Evolutionary conservation across 495 filamentous ascomycete genomes (phyloP).

Genomic region (Lophiostoma macrostomum): DNA sequence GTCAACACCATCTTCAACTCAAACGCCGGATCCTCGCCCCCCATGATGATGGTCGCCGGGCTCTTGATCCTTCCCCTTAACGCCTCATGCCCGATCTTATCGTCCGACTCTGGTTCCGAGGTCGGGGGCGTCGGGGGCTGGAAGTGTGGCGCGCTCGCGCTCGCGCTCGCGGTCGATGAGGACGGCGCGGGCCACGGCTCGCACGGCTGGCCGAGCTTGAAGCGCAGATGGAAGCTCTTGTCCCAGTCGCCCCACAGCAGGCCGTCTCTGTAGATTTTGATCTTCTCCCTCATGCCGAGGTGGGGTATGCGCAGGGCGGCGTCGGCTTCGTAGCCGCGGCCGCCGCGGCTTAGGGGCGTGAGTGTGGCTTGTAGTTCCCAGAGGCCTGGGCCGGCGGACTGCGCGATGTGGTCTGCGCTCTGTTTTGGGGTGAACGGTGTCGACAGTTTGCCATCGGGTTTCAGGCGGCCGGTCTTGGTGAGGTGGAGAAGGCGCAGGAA

Average conservation of each 20-base stretch:
- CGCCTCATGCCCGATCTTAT: too few relatives aligned
- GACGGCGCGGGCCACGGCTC: slow-evolving; percentile 41
- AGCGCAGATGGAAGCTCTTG: slow-evolving; percentile 50
- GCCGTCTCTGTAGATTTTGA: slow-evolving; percentile 52
- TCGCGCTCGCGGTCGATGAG: slow-evolving; percentile 48
- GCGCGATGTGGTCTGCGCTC: slow-evolving; percentile 24
- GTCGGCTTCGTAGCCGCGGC: too few relatives aligned
- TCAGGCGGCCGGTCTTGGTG: slow-evolving; percentile 32
- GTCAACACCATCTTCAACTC: slow-evolving; percentile 31
- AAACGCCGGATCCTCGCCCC: slow-evolving; percentile 46
- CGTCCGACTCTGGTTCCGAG: too few relatives aligned
- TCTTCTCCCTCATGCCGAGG: slow-evolving; percentile 40
- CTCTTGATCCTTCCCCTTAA: too few relatives aligned
- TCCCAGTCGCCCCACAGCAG: slow-evolving; percentile 43
- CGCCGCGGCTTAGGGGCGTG: slow-evolving; percentile 34
- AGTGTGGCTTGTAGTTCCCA: background rate
- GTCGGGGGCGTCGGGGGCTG: too few relatives aligned
- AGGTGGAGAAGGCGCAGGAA: slow-evolving; percentile 44
- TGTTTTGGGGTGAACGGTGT: background rate
- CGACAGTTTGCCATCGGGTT: slow-evolving; percentile 38
- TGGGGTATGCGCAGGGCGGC: slow-evolving; percentile 14
- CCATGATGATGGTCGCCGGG: slow-evolving; percentile 52
- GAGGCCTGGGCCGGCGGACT: slow-evolving; percentile 19
- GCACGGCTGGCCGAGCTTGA: slow-evolving; percentile 8
- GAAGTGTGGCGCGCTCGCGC: too few relatives aligned